phyloP scores from a whole-genome alignment of 306 rosid species.

The Quercus variabilis region DNA sequence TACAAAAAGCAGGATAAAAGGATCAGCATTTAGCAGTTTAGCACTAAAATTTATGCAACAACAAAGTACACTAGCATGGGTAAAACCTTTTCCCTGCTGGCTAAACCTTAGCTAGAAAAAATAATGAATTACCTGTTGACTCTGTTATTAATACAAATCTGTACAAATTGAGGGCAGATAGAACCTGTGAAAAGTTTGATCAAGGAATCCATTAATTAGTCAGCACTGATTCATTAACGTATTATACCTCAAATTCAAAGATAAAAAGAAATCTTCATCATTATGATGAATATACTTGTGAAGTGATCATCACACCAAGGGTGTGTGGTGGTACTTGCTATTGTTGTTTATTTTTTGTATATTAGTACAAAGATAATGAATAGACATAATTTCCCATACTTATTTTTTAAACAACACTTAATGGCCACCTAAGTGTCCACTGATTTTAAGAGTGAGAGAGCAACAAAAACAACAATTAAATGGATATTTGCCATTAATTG shows the following conservation, averaged over 20 bases:
- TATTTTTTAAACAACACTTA: too few relatives aligned
- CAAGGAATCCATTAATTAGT: not conserved
- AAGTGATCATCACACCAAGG: too few relatives aligned
- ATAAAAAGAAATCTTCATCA: not conserved
- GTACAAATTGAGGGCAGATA: conserved; percentile 87
- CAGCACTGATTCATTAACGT: not conserved
- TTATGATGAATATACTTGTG: not conserved
- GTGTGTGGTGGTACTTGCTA: too few relatives aligned
- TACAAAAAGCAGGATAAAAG: not conserved
- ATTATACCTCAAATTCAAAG: not conserved
- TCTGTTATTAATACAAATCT: conserved; percentile 73
- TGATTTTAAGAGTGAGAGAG: too few relatives aligned
- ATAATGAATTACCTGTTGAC: conserved; percentile 52
- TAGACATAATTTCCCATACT: too few relatives aligned
- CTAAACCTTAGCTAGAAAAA: not conserved
- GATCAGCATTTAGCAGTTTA: not conserved
- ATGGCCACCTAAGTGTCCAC: too few relatives aligned
- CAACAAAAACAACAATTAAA: too few relatives aligned
- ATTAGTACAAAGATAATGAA: too few relatives aligned
- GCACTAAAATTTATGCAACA: not conserved
- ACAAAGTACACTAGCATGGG: not conserved
- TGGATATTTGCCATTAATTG: too few relatives aligned
- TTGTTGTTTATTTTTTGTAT: too few relatives aligned
- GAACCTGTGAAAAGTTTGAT: conserved; percentile 44
- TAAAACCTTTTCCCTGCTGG: not conserved